Percentiles rank a stretch among this genome's conserved stretches.
These are phyloP conservation scores for Pelargonium citronellum DNA, from an alignment of 441 rosid genomes.

Conservation along the genomic window DNA sequence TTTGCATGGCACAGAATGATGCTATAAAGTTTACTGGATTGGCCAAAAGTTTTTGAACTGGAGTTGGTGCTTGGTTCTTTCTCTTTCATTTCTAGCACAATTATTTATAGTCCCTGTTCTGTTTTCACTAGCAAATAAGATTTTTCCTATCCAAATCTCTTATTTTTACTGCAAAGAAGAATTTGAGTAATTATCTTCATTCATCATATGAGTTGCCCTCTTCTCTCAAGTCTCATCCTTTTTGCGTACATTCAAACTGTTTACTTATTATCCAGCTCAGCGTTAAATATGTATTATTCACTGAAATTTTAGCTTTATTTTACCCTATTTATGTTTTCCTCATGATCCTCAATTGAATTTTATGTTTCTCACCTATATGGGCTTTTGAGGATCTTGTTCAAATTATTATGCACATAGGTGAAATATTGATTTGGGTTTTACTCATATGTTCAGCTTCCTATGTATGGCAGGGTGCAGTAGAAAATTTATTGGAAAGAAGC, in stretches of 20 bases:
- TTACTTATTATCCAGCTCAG: not conserved
- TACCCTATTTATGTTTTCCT: not conserved
- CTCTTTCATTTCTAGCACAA: not conserved
- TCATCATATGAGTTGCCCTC: not conserved
- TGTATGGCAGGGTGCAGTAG: constrained; percentile 43
- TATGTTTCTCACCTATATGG: not conserved
- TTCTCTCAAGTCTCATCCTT: not conserved
- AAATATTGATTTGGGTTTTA: no score
- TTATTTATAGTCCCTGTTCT: not conserved
- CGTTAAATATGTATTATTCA: not conserved
- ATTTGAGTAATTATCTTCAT: not conserved
- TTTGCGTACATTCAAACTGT: not conserved
- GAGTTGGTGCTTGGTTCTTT: not conserved
- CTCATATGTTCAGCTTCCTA: not conserved
- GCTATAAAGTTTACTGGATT: not conserved
- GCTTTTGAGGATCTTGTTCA: not conserved
- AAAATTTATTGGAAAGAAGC: constrained; percentile 44
- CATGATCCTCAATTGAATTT: not conserved
- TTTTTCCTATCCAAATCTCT: not conserved
- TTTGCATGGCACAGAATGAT: not conserved
- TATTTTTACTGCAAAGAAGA: not conserved
- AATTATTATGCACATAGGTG: not conserved
- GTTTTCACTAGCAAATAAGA: not conserved
- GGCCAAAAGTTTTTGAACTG: not conserved
- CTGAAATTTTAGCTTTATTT: no score